These are phyloP conservation scores for Apocynum venetum DNA, from an alignment of 257 asterid species.

Conservation along the genomic window DNA sequence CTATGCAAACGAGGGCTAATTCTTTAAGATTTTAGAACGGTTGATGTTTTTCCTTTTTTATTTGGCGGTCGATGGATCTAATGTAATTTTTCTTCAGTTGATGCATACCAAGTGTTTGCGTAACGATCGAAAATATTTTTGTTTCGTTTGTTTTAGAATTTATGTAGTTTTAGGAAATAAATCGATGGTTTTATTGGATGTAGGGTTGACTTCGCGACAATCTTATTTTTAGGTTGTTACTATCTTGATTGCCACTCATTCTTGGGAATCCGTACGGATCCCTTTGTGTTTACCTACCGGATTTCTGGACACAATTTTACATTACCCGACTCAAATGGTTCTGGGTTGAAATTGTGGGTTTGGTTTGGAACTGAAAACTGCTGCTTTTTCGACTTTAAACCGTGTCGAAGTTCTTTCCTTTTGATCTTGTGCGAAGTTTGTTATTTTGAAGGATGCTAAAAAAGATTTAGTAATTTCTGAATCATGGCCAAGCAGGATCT, in stretches of 20 bases:
- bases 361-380: background rate
- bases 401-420: background rate
- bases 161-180: background rate
- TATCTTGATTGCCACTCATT: background rate
- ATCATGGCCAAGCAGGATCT: background rate
- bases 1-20: background rate
- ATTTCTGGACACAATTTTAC: background rate
- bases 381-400: background rate
- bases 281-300: background rate
- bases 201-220: background rate
- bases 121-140: background rate
- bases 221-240: background rate
- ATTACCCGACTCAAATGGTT: background rate
- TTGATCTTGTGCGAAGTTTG: background rate
- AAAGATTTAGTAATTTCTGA: background rate
- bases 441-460: background rate
- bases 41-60: background rate
- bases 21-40: background rate
- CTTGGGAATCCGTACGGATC: background rate
- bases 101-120: background rate
- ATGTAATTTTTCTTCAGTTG: background rate
- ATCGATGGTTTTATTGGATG: background rate
- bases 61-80: slow-evolving; percentile 20
- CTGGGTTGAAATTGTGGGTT: no score
- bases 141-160: background rate